Evolutionary conservation across 2,329 filamentous ascomycete species (phyloP).

Genomic region (Stemphylium beticola): DNA sequence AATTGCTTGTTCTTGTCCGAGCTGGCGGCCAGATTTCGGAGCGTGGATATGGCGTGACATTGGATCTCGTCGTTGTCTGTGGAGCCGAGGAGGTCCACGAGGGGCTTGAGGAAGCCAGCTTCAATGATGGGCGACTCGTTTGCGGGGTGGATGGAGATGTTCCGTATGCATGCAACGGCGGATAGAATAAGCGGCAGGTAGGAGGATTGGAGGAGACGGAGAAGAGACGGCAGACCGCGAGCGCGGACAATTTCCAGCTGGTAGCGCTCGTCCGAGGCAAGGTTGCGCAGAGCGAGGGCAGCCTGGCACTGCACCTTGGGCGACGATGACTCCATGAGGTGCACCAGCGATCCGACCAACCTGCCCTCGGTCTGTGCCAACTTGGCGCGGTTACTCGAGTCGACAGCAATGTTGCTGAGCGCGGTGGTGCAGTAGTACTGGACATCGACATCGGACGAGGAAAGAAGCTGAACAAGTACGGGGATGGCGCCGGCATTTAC

Average conservation of each 20-base stretch:
- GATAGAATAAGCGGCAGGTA: conserved; percentile 96
- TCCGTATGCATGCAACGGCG: conserved; percentile 96
- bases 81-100: conserved; percentile 91
- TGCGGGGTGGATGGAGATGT: conserved; percentile 96
- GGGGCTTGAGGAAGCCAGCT: conserved; percentile 89
- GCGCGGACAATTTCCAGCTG: conserved; percentile 96
- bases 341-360: conserved; percentile 90
- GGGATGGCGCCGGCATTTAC: conserved; percentile 98
- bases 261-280: conserved; percentile 98
- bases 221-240: conserved; percentile 80
- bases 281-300: conserved; percentile 87
- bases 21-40: conserved; percentile 93
- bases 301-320: conserved; percentile 96
- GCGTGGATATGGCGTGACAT: conserved; percentile 95
- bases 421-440: conserved; percentile 99
- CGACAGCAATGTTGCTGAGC: conserved; percentile 97
- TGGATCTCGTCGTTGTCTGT: conserved; percentile 99
- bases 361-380: conserved; percentile 89
- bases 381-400: conserved; percentile 87
- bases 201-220: conserved; percentile 90
- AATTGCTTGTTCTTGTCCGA: conserved; percentile 97
- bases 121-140: conserved; percentile 99
- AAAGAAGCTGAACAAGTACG: conserved; percentile 91
- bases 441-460: conserved; percentile 92
- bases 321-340: conserved; percentile 95